phyloP scores from a whole-genome alignment of 768 basidiomycete species.

The Suillus bovinus region DNA sequence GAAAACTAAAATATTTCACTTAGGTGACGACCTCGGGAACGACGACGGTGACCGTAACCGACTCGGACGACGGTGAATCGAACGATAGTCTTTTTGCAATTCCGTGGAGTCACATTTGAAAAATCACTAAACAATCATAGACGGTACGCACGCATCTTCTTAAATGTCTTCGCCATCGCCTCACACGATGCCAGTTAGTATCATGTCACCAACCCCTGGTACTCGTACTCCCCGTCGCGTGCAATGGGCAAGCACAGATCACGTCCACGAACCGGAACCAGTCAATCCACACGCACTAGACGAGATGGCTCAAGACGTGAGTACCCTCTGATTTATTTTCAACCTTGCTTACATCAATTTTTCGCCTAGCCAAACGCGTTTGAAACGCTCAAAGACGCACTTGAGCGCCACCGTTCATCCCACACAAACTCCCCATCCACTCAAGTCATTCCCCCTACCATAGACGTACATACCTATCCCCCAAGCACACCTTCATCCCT shows the following conservation, averaged over 20 bases:
- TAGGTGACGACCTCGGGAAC: background rate
- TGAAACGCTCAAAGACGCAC: constrained; percentile 45
- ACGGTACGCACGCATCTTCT: background rate
- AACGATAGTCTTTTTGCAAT: background rate
- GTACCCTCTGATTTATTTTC: constrained; percentile 20
- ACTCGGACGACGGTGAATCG: background rate
- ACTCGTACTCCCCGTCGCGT: constrained; percentile 52
- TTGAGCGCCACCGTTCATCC: constrained; percentile 48
- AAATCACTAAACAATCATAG: background rate
- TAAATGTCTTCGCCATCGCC: background rate
- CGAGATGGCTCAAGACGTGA: constrained; percentile 30
- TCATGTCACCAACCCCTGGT: constrained; percentile 28
- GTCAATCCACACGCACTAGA: constrained; percentile 22
- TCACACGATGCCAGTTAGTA: constrained; percentile 13
- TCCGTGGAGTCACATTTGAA: background rate
- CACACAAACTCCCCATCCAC: constrained; percentile 13
- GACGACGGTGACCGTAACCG: background rate
- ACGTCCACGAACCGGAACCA: constrained; percentile 13
- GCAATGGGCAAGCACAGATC: constrained; percentile 46
- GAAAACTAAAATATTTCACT: background rate
- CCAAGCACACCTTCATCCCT: constrained; percentile 8
- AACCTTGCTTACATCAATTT: background rate
- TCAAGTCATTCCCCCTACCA: background rate
- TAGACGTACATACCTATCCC: constrained; percentile 11
- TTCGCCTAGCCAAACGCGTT: constrained; percentile 34